Percentiles rank a stretch among this genome's conserved stretches.
Evolutionary conservation across 1,284 basidiomycete species (phyloP).

Genomic region (Cutaneotrichosporon cutaneum): DNA sequence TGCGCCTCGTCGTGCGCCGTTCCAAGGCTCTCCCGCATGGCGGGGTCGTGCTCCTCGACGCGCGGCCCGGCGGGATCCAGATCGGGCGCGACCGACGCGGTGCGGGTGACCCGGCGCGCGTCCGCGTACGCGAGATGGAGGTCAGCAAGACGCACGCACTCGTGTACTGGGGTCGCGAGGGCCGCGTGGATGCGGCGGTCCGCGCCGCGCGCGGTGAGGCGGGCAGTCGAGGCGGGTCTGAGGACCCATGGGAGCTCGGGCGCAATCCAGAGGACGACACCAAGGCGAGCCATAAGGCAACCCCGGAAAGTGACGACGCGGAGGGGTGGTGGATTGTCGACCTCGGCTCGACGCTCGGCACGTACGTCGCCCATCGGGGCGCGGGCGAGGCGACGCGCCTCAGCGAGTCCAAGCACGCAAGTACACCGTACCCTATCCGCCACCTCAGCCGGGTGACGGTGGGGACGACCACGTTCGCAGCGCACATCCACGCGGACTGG

Average conservation of each 20-base stretch:
- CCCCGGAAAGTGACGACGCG: conserved; percentile 3
- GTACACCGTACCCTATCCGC: conserved; percentile 31
- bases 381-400: conserved; percentile 20
- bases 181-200: conserved; percentile 6
- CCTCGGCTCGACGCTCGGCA: conserved; percentile 51
- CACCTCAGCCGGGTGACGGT: conserved; percentile 41
- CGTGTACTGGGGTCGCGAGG: conserved; percentile 30
- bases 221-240: background rate
- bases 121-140: conserved; percentile 50
- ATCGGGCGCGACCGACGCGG: conserved; percentile 47
- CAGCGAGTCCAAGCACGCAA: conserved; percentile 38
- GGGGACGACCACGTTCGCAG: conserved; percentile 42
- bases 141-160: conserved; percentile 51
- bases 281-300: background rate
- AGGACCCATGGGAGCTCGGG: background rate
- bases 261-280: background rate
- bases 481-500: conserved; percentile 48
- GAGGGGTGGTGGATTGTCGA: conserved; percentile 48
- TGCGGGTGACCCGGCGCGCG: conserved; percentile 32
- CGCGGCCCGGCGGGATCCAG: conserved; percentile 44
- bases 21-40: conserved; percentile 30
- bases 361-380: conserved; percentile 36
- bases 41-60: conserved; percentile 44
- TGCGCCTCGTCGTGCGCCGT: conserved; percentile 43
- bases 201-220: background rate